Percentiles rank a stretch among this genome's conserved stretches.
Conservation (phyloP, 192 early-diverging fungal species). For the Mortierella alpina region DNA sequence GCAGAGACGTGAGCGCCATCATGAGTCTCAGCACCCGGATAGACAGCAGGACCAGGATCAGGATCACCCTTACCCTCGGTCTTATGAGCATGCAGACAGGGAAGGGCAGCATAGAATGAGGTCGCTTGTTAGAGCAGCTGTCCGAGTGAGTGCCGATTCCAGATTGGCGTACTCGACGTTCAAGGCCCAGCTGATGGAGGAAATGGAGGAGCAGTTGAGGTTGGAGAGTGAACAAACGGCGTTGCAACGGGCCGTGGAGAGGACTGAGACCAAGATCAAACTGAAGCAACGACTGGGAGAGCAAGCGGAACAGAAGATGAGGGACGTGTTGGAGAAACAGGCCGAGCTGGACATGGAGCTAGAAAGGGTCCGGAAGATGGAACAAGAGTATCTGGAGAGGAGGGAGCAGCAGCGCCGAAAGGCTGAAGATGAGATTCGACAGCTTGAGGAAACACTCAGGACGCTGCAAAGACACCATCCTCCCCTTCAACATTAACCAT, state of each 20-base stretch:
- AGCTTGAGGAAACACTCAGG: constrained; percentile 17
- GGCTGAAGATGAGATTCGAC: constrained; percentile 21
- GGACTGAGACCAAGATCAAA: constrained; percentile 1
- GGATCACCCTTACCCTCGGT: not conserved
- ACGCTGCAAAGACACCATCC: constrained; percentile 3
- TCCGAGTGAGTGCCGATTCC: constrained; percentile 39
- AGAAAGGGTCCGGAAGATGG: constrained; percentile 4
- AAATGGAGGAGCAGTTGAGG: constrained; percentile 38
- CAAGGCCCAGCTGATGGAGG: constrained; percentile 22
- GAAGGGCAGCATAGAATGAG: not conserved
- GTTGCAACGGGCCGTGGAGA: constrained; percentile 10
- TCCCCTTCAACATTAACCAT: not conserved
- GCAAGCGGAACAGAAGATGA: constrained; percentile 9
- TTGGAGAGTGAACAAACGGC: constrained; percentile 26
- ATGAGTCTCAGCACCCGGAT: not conserved
- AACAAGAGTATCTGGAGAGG: constrained; percentile 12
- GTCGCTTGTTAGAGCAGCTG: not conserved
- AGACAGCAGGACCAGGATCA: not conserved
- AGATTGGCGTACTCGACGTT: constrained; percentile 35
- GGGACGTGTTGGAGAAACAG: constrained; percentile 3
- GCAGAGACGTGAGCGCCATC: not conserved
- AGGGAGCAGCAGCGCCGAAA: constrained; percentile 19
- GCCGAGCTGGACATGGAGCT: constrained; percentile 18
- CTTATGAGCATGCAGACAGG: not conserved
- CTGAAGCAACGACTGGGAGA: constrained; percentile 2